These are phyloP conservation scores for Solanum paucissectum DNA, from an alignment of 257 asterid species.

Conservation along the genomic window DNA sequence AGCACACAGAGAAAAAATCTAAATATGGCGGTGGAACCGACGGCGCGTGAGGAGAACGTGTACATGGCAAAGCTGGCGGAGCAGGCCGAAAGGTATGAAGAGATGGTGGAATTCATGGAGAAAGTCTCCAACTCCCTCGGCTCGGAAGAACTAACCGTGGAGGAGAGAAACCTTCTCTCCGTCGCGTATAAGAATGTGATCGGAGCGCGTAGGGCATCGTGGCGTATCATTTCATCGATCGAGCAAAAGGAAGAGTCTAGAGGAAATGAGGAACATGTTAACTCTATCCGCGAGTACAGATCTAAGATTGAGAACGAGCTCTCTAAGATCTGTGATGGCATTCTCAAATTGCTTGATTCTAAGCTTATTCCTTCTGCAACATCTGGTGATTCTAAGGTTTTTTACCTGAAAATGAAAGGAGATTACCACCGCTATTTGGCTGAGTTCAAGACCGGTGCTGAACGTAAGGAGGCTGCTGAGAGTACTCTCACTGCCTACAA, in stretches of 20 bases:
- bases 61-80: constrained; percentile 79
- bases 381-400: constrained; percentile 67
- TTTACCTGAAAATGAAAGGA: constrained; percentile 78
- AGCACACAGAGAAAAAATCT: background rate
- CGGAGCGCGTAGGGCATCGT: constrained; percentile 64
- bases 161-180: constrained; percentile 61
- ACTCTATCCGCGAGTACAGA: constrained; percentile 44
- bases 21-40: constrained; percentile 18
- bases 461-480: constrained; percentile 79
- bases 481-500: constrained; percentile 71
- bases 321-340: constrained; percentile 59
- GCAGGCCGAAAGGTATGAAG: constrained; percentile 70
- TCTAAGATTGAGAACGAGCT: constrained; percentile 67
- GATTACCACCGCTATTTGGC: constrained; percentile 76
- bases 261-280: constrained; percentile 72
- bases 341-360: constrained; percentile 51
- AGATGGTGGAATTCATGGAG: constrained; percentile 76
- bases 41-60: constrained; percentile 62
- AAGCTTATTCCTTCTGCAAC: constrained; percentile 47
- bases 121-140: constrained; percentile 39
- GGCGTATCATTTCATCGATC: constrained; percentile 68
- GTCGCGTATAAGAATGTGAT: constrained; percentile 73
- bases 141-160: constrained; percentile 52
- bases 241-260: constrained; percentile 76
- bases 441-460: constrained; percentile 60